Percentiles rank a stretch among this genome's conserved stretches.
Evolutionary conservation across 805 yeast species (phyloP).

Genomic region (Ogataea chonburiensis): DNA sequence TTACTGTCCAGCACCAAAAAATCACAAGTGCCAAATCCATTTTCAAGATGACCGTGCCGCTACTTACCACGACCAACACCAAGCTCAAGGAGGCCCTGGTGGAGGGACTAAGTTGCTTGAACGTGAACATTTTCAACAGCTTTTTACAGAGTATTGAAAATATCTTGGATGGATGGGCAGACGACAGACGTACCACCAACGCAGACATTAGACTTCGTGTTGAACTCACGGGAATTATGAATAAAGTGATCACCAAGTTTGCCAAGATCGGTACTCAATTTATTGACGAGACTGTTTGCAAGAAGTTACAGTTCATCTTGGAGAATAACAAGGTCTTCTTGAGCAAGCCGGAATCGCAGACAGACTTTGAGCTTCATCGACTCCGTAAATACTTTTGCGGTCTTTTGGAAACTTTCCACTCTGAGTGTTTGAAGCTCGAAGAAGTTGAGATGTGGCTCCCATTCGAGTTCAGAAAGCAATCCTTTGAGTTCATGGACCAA

Average conservation of each 20-base stretch:
- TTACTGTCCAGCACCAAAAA: conserved; percentile 83
- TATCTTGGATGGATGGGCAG: conserved; percentile 54
- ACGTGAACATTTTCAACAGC: conserved; percentile 83
- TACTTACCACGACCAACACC: conserved; percentile 66
- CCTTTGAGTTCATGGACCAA: conserved; percentile 79
- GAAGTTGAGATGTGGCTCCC: conserved; percentile 64
- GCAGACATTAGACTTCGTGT: conserved; percentile 46
- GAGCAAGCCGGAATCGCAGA: conserved; percentile 56
- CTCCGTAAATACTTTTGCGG: conserved; percentile 83
- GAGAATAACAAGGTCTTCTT: conserved; percentile 58
- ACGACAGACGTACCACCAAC: conserved; percentile 35
- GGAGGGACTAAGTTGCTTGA: conserved; percentile 85
- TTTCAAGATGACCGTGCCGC: conserved; percentile 82
- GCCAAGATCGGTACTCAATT: conserved; percentile 49
- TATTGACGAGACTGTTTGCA: conserved; percentile 67
- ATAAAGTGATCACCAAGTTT: conserved; percentile 65
- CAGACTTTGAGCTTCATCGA: conserved; percentile 68
- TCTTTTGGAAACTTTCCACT: conserved; percentile 70
- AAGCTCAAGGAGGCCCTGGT: conserved; percentile 82
- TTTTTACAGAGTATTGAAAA: conserved; percentile 73
- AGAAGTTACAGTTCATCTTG: conserved; percentile 59
- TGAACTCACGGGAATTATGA: conserved; percentile 75
- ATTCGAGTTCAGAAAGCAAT: conserved; percentile 78
- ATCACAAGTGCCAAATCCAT: conserved; percentile 91
- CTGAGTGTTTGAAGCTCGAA: conserved; percentile 47